Evolutionary conservation across 2,329 filamentous ascomycete species (phyloP), one percentile per base, ranked within the genome.

Genomic region (Rutstroemia sp.): DNA sequence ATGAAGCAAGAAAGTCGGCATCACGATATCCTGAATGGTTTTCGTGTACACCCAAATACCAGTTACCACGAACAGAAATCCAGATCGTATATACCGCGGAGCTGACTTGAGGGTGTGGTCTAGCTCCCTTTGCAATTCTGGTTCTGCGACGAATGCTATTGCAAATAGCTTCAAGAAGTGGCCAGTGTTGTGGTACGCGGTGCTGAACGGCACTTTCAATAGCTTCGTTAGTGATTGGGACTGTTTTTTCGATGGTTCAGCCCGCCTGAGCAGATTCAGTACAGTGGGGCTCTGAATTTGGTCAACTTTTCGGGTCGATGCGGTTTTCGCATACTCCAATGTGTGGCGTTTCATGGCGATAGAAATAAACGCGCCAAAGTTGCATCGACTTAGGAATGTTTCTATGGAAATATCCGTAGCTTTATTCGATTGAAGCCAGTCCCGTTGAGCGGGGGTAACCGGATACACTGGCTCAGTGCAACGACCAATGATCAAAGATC

Each of bases 401-500:
- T 53, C 57, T 4, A 61, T 45, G 27, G 59, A 54, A n/a, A 61
- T 30, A 2, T 57, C 60, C 5, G 57, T 51, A 25, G 58, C 57
- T 34, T 63, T 54, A 38, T 65, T 64, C 27, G 56, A 58, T 12
- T 58, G 39, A 39, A 64, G 39, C 60, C 62, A 65, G 21, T 60
- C 58, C 12, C 60, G 51, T 47, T 64, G 61, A 25, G 56, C 57
- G n/a, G 45, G 54, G 34, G 61, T 64, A n/a, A 64, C 49, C 23
- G 53, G 17, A 42, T 59, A 58, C 34, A 63, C 67, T 27, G 72
- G 68, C 6, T 76, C 76, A 19, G 74, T 64, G 57, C 75, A 78
- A 55, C 77, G 72, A 48, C 70, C 67, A 2, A 80, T 64, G 19
- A 80, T 68, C 6, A 75, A 63, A n/a, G 68, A 66, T 46, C 78